These are phyloP conservation scores for Zea mays DNA, from an alignment of 176 grass and related monocot genomes.

Conservation along the genomic window DNA sequence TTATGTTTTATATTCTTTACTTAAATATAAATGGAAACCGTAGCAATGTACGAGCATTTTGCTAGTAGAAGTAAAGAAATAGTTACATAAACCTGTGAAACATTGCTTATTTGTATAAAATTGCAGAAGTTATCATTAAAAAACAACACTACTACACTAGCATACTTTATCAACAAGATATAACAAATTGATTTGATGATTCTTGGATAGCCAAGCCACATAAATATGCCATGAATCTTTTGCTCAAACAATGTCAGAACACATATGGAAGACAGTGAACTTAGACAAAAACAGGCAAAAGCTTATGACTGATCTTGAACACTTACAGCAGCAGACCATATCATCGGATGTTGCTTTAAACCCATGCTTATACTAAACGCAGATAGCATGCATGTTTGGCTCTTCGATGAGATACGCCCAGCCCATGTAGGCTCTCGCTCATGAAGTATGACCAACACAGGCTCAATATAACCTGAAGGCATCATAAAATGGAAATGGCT, in stretches of 20 bases:
- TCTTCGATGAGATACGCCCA: slow-evolving; percentile 87
- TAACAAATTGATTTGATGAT: slow-evolving; percentile 13
- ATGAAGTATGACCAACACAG: slow-evolving; percentile 93
- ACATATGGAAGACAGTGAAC: slow-evolving; percentile 23
- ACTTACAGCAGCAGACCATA: slow-evolving; percentile 97
- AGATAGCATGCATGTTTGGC: slow-evolving; percentile 87
- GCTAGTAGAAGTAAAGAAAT: not conserved
- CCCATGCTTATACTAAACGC: slow-evolving; percentile 94
- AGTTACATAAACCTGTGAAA: not conserved
- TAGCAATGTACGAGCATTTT: too few species aligned
- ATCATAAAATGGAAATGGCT: slow-evolving; percentile 28
- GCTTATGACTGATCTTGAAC: slow-evolving; percentile 27
- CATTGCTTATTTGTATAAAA: slow-evolving; percentile 10
- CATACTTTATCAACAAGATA: not conserved
- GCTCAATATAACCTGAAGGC: slow-evolving; percentile 90
- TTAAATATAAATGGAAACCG: too few species aligned
- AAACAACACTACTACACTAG: not conserved
- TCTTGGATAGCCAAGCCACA: slow-evolving; percentile 3
- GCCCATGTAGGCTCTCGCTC: slow-evolving; percentile 92
- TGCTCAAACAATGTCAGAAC: slow-evolving; percentile 5
- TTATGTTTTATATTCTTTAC: too few species aligned
- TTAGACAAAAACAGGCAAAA: slow-evolving; percentile 36
- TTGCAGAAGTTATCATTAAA: not conserved
- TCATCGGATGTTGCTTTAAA: slow-evolving; percentile 89
- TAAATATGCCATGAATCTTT: not conserved